Percentiles rank a stretch among this genome's conserved stretches.
Conservation (phyloP, 768 basidiomycete species). For the Postia placenta region DNA sequence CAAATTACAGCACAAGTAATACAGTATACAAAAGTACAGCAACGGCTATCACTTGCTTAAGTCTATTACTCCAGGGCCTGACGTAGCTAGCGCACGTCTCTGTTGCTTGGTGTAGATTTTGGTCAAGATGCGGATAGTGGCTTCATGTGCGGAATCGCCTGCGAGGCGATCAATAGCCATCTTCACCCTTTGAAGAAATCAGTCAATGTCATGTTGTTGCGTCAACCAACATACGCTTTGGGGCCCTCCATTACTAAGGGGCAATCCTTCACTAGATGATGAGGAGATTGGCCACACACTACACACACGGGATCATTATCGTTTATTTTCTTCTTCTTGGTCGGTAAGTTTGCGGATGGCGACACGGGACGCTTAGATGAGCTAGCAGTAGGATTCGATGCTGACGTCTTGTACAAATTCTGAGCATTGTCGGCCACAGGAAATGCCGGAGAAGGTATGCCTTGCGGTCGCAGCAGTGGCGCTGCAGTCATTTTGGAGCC, state of each 20-base stretch:
- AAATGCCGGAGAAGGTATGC: too few species aligned
- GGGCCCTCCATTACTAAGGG: conserved; percentile 47
- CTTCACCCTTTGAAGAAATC: conserved; percentile 29
- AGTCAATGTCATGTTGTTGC: background rate
- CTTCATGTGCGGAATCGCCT: conserved; percentile 28
- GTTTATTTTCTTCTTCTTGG: conserved; percentile 37
- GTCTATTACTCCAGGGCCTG: background rate
- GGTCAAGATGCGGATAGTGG: conserved; percentile 32
- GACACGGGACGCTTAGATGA: conserved; percentile 27
- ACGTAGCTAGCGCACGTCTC: conserved; percentile 15
- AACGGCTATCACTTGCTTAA: background rate
- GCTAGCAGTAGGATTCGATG: conserved; percentile 10
- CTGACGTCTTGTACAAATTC: too few species aligned
- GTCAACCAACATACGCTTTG: conserved; percentile 35
- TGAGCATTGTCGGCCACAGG: too few species aligned
- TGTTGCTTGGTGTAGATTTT: conserved; percentile 33
- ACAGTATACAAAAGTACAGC: too few species aligned
- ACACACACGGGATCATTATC: conserved; percentile 30
- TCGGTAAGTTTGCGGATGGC: conserved; percentile 6
- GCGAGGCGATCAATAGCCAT: conserved; percentile 40
- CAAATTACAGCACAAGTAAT: too few species aligned
- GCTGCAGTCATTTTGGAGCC: background rate
- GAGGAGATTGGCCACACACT: conserved; percentile 39
- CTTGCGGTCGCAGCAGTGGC: background rate
- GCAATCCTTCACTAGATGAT: conserved; percentile 50